Base-by-base conservation (phyloP, 352 stramenopile species). In the Phytopythium cucurbitacearum region DNA sequence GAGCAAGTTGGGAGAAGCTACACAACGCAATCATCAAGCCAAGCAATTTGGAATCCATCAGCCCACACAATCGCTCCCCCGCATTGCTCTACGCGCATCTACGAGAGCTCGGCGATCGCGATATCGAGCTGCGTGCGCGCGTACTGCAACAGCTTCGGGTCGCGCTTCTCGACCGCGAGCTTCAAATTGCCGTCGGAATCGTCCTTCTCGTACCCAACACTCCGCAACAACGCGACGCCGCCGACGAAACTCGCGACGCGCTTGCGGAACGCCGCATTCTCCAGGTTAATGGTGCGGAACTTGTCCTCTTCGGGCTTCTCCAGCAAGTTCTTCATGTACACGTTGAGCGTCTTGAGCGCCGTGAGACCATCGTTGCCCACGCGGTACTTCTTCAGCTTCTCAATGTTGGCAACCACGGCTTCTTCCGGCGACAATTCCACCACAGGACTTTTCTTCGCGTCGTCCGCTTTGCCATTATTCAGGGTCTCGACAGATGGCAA, bases 201-300 rank as follows among this genome's bases (percentile, higher is more conserved):
- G 41, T 94, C 77, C 59, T 96, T 97, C 21, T 79, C 80, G 67
- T 96, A 97, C n/a, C 90, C 90, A 5, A 96, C 49, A 16, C 71
- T 76, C 54, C 93, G 92, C 34, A 97, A 69, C 39, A 97, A 82
- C 12, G 80, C 74, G 28, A 94, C 65, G 45, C 90, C 89, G 16
- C 90, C 89, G 16, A 94, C 66, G 7, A 97, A 70, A 44, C 76
- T 83, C 33, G 75, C 80, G 41, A 97, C 88, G 12, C 90, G 87
- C 61, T 92, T 91, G 51, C 91, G 90, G 63, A 97, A 97, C 28
- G 89, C 90, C 5, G 82, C 60, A 49, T 97, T 97, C 40, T 96
- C 85, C 33, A 95, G 48, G 63, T 96, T 97, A 60, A 97, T 96
- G 15, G 74, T 84, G 9, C 85, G 83, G 66, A 96, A 97, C 56